Evolutionary conservation across 805 yeast genomes (phyloP).

Genomic region (Candida rishiriensis): DNA sequence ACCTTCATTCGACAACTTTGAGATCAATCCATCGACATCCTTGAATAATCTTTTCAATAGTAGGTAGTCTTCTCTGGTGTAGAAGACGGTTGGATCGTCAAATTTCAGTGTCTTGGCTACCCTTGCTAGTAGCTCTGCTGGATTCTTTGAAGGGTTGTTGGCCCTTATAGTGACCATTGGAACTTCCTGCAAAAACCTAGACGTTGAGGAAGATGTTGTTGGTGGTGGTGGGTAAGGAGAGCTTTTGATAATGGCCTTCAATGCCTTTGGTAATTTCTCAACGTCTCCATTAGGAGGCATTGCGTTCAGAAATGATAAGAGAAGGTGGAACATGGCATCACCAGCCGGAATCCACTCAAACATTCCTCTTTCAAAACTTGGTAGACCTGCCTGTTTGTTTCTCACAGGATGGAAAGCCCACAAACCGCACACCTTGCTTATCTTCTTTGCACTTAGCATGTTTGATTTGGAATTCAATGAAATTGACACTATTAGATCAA

Average conservation of each 20-base stretch:
- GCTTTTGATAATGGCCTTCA: constrained; percentile 60
- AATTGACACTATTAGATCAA: constrained; percentile 72
- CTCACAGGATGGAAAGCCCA: constrained; percentile 68
- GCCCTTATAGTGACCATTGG: constrained; percentile 31
- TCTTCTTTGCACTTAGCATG: constrained; percentile 72
- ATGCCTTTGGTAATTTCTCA: constrained; percentile 57
- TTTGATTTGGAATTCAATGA: constrained; percentile 77
- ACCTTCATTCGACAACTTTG: constrained; percentile 71
- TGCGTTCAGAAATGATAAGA: constrained; percentile 71
- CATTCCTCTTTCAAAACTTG: constrained; percentile 62
- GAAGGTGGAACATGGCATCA: constrained; percentile 79
- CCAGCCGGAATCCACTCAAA: constrained; percentile 76
- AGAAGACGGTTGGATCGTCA: constrained; percentile 63
- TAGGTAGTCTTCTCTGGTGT: constrained; percentile 74
- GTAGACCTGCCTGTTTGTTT: constrained; percentile 33
- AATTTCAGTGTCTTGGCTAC: constrained; percentile 59
- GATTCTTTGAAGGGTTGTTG: constrained; percentile 42
- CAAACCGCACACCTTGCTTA: constrained; percentile 75
- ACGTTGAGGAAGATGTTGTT: constrained; percentile 22
- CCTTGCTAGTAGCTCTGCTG: constrained; percentile 56
- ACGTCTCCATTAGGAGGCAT: constrained; percentile 60
- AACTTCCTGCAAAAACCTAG: constrained; percentile 29
- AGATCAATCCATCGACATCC: constrained; percentile 48
- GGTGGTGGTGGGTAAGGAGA: constrained; percentile 73
- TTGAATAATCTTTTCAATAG: constrained; percentile 68